These are phyloP conservation scores for Amylocystis lapponica DNA, from an alignment of 768 basidiomycete species.

Conservation along the genomic window DNA sequence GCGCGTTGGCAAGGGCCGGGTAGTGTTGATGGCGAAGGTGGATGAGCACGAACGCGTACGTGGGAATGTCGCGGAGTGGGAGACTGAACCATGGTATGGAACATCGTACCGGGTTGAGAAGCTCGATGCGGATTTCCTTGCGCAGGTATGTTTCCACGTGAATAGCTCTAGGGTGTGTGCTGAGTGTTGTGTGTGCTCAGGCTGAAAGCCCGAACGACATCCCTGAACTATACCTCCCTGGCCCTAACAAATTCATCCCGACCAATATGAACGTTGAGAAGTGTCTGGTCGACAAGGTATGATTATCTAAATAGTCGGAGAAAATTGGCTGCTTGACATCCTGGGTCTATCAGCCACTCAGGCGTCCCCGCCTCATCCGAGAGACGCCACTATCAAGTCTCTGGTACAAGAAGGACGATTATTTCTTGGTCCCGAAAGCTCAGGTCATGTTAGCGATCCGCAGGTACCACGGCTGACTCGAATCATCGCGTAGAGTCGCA, in stretches of 20 bases:
- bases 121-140: slow-evolving; percentile 58
- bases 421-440: slow-evolving; percentile 93
- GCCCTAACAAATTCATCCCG: slow-evolving; percentile 89
- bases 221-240: slow-evolving; percentile 69
- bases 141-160: slow-evolving; percentile 28
- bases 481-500: too few species aligned
- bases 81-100: slow-evolving; percentile 87
- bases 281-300: slow-evolving; percentile 57
- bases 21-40: slow-evolving; percentile 75
- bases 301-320: too few species aligned
- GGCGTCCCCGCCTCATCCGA: slow-evolving; percentile 69
- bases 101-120: slow-evolving; percentile 78
- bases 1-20: slow-evolving; percentile 52
- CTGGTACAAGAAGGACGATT: slow-evolving; percentile 98
- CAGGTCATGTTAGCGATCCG: slow-evolving; percentile 69
- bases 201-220: slow-evolving; percentile 60
- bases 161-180: too few species aligned
- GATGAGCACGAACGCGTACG: slow-evolving; percentile 52
- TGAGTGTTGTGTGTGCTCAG: too few species aligned
- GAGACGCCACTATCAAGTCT: slow-evolving; percentile 67
- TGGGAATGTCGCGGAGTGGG: slow-evolving; percentile 47
- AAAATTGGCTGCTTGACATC: too few species aligned
- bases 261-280: slow-evolving; percentile 80
- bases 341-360: slow-evolving; percentile 57
- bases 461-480: too few species aligned